These are phyloP conservation scores for Thelonectria discophora DNA, from an alignment of 2,329 filamentous ascomycete genomes.

Conservation along the genomic window DNA sequence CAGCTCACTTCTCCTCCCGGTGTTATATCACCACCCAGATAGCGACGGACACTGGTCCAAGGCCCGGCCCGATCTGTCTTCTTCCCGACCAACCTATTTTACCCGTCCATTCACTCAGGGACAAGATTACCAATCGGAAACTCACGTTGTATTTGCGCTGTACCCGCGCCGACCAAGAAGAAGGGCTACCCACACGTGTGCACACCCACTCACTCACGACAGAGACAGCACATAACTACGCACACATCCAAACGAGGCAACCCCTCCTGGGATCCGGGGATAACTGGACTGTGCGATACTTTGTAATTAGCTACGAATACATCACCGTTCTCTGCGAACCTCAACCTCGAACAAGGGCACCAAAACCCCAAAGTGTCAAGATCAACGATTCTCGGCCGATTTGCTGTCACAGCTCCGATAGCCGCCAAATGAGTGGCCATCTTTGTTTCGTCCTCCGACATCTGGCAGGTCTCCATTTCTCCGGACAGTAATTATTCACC, in stretches of 20 bases:
- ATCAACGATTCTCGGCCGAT: neutral
- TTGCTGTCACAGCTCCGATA: neutral
- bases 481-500: neutral
- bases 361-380: neutral
- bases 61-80: slow-evolving; percentile 19
- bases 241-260: slow-evolving; percentile 2
- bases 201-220: slow-evolving; percentile 19
- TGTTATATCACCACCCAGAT: slow-evolving; percentile 1
- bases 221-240: slow-evolving; percentile 11
- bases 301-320: neutral
- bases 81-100: slow-evolving; percentile 16
- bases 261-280: neutral
- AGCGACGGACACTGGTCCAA: slow-evolving; percentile 11
- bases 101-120: slow-evolving; percentile 28
- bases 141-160: slow-evolving; percentile 21
- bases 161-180: slow-evolving; percentile 13
- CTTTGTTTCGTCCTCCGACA: neutral
- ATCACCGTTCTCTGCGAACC: slow-evolving; percentile 10
- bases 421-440: neutral
- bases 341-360: neutral
- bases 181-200: slow-evolving; percentile 10
- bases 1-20: neutral
- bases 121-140: slow-evolving; percentile 30
- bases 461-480: neutral
- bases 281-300: neutral